Evolutionary conservation across 768 basidiomycete genomes (phyloP), one percentile per base, ranked within the genome.

Genomic region (Cystobasidium ongulense): DNA sequence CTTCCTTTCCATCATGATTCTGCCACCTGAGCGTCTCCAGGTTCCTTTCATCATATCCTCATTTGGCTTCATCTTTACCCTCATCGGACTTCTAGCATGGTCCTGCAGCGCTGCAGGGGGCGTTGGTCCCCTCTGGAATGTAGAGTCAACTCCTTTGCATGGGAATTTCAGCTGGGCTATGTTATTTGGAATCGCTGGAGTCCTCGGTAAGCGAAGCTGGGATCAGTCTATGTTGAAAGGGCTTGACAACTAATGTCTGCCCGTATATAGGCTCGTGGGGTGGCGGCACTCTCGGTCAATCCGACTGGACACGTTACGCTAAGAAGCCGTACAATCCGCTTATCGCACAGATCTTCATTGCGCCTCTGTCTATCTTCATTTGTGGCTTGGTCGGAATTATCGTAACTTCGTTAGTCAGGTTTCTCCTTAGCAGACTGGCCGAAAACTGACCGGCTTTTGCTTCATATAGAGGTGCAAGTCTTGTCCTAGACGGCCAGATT

Each of bases 331-430:
- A 72, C 36, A 62, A 57, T 23, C 74, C 74, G 3, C 17, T 74
- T 36, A 31, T 57, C 23, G 65, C 57, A 1, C 76, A 77, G 53
- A 57, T 75, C 25, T 52, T 79, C 63, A 75, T 77, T 31, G 79
- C 78, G 1, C 74, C 74, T 0, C 54, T 79, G 21, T 78, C 63
- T 62, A 76, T 73, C 21, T 70, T 73, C 23, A 39, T 75, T n/a
- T 66, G 74, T 10, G 43, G 75, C 18, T 62, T 80, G 39, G 76
- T 79, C 59, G 76, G 77, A 17, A 74, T 80, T 29, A 70, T 79
- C 31, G 76, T 78, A 46, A 46, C 75, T 15, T 70, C 76, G 31
- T 25, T 41, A n/a, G 67, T 70, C 53, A 50, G 63, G 13, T 36
- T 67, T 29, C 62, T 59, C 43, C 36, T 70, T 59, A 17, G 46